Conservation (phyloP, 768 basidiomycete genomes). For the Boletus rufocinnamomeus region DNA sequence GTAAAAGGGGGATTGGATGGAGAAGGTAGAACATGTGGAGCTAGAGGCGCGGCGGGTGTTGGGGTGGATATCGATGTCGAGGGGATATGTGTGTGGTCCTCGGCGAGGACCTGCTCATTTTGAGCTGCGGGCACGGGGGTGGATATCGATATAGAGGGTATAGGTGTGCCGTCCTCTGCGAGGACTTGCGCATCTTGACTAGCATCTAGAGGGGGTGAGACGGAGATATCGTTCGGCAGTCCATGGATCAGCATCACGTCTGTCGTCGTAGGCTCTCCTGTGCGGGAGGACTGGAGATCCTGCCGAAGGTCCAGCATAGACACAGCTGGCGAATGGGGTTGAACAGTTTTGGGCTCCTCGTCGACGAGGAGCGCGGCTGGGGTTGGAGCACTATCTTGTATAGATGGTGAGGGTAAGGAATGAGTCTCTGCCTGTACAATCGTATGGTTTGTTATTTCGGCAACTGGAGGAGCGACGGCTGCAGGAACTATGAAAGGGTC, state of each 20-base stretch:
- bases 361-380: slow-evolving; percentile 14
- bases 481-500: slow-evolving; percentile 12
- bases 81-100: not conserved
- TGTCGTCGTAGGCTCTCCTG: not conserved
- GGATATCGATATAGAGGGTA: not conserved
- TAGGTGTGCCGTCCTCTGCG: not conserved
- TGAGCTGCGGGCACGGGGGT: not conserved
- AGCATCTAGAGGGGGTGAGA: not conserved
- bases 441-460: not conserved
- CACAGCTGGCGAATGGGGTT: slow-evolving; percentile 17
- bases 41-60: not conserved
- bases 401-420: not conserved
- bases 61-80: not conserved
- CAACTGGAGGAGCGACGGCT: not conserved
- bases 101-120: not conserved
- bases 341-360: slow-evolving; percentile 11
- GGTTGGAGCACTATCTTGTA: slow-evolving; percentile 7
- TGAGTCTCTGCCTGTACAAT: not conserved
- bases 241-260: not conserved
- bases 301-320: slow-evolving; percentile 22
- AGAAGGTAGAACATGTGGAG: not conserved
- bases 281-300: not conserved
- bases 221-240: not conserved
- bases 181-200: not conserved
- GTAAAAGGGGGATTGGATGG: slow-evolving; percentile 13